Base-by-base conservation (phyloP, 495 filamentous ascomycete species). In the Sphaerosporella brunnea region DNA sequence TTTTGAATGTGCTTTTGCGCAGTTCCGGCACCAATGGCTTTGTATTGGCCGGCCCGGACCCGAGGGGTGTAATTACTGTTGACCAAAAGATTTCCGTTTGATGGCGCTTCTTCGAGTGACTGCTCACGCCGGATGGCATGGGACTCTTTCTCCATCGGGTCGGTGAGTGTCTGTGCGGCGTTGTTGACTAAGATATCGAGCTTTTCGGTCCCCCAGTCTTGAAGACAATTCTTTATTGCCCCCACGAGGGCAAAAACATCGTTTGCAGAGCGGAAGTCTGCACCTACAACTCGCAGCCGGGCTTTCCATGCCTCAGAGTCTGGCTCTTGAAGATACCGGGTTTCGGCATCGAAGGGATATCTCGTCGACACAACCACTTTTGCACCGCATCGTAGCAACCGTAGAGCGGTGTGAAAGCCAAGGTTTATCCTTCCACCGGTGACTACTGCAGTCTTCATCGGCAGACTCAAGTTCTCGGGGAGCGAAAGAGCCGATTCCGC, bases 121-220 rank as follows among this genome's bases (percentile, higher is more conserved):
- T 50, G 16, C 47, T 65, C 66, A 30, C 54, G 51, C 35, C 49
- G 42, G 21, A 70, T 58, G 3, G 65, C 66, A 13, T 28, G 45
- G 5, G 51, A 23, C 48, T 72, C 68, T 40, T 62, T 61, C 47
- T 60, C 52, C 11, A 69, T 36, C 10, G 65, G 59, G 49, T 72
- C 69, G 2, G 66, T 69, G 23, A 67, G 50, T 0, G 67, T 72
- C 51, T 72, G 69, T 1, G 69, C 68, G 8, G 69, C 68, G 51
- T 69, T 72, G 44, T 69, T 72, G 52, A 72, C 62, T 20, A 72
- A 43, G 11, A 70, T 60, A 50, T 70, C 58, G 41, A 70, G 50
- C 35, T 16, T 52, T 32, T 16, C 32, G 19, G n/a, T 34, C 21
- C 45, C 34, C 67, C 67, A 68, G 4, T 53, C 53, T 2, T 19